Base-by-base conservation (phyloP, 2,329 filamentous ascomycete genomes). In the Fusarium sp. region DNA sequence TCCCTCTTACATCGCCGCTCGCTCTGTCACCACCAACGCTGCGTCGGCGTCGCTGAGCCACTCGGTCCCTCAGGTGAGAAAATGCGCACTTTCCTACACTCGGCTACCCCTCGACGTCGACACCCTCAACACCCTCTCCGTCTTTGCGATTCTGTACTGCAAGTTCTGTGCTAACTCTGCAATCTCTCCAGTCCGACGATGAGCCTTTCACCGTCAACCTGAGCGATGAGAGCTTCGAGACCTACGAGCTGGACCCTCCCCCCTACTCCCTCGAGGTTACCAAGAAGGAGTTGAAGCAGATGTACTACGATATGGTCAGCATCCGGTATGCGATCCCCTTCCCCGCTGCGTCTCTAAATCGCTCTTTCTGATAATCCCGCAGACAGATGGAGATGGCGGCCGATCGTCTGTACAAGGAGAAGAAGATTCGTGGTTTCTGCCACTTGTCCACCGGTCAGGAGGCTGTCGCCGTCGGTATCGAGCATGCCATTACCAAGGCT, bases 351-450 rank as follows among this genome's bases (percentile, higher is more conserved):
- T 27, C 24, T 31, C 34, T 27, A 65, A 62, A 45, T 37, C 45
- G 31, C 22, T 40, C n/a, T 63, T 66, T 74, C 81, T 82, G 71
- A 83, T 79, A 80, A 80, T 78, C 75, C 61, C 77, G 71, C 79
- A 98, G 95, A 87, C 96, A 97, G 85, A 98, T 99, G 96, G 96
- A 99, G 87, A 98, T 99, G 96, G 95, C 96, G 77, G 95, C 96
- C 87, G 96, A 99, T 84, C 92, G 96, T 83, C 89, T 99, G 82
- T 99, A 99, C 94, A 99, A 99, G 90, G 96, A 98, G 89, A 99
- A 99, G 93, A 98, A 99, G 91, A 98, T 99, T 80, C 94, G 96
- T 80, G 96, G 96, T 87, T 99, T 99, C 93, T 99, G 96, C 88
- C 96, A 99, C 88, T 87, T 99, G 85, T 98, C 96, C 69, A 97